Evolutionary conservation across 2,329 filamentous ascomycete genomes (phyloP).

Genomic region (Graphiopsis chlorocephala): DNA sequence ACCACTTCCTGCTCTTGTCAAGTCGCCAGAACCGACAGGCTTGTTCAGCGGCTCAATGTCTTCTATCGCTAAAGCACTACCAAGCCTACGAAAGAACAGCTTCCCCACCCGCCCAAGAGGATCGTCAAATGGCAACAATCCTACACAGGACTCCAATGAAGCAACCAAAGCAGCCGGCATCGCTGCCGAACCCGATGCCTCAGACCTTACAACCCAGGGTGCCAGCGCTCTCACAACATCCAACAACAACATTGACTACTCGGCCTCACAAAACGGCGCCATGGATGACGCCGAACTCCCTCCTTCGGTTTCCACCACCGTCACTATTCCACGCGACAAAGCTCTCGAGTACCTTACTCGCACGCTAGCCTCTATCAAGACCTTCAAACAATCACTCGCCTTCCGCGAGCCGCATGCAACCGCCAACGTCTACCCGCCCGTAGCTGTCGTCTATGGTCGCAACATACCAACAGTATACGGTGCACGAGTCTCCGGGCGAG

Average conservation of each 20-base stretch:
- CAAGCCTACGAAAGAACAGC: conserved; percentile 31
- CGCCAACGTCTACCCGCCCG: conserved; percentile 75
- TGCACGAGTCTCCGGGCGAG: conserved; percentile 68
- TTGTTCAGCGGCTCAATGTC: conserved; percentile 46
- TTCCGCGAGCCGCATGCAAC: conserved; percentile 59
- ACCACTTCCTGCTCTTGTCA: conserved; percentile 56
- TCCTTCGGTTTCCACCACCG: conserved; percentile 36
- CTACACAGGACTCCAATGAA: background rate
- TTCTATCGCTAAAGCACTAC: conserved; percentile 48
- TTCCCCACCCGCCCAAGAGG: conserved; percentile 18
- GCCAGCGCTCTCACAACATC: conserved; percentile 34
- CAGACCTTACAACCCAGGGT: conserved; percentile 30
- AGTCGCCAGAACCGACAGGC: conserved; percentile 36
- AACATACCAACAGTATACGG: conserved; percentile 81
- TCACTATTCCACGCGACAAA: conserved; percentile 54
- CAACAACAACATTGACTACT: conserved; percentile 42
- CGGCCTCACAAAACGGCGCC: conserved; percentile 24
- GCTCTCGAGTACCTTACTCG: conserved; percentile 69
- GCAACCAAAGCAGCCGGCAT: conserved; percentile 25
- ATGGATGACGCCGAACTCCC: conserved; percentile 10
- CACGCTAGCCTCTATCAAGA: conserved; percentile 67
- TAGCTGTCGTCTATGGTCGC: conserved; percentile 82
- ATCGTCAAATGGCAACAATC: conserved; percentile 14
- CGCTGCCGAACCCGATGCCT: conserved; percentile 27
- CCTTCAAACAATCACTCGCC: conserved; percentile 72